These are phyloP conservation scores for Parasitella parasitica DNA, from an alignment of 371 early-diverging fungal genomes.

Conservation along the genomic window DNA sequence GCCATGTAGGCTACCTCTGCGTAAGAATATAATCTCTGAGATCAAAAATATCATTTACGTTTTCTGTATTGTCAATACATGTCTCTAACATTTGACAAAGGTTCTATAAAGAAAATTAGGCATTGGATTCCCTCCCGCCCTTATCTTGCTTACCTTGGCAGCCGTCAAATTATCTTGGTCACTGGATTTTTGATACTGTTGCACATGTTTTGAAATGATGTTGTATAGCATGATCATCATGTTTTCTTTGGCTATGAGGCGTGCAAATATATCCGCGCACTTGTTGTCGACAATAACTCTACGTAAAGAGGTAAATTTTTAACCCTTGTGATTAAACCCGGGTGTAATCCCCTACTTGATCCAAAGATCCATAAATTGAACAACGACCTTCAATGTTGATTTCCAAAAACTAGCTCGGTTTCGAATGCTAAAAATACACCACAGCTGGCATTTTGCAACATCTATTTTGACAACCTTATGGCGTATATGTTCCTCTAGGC, in stretches of 20 bases:
- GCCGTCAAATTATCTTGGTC: neutral
- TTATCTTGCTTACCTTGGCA: neutral
- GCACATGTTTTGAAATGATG: slow-evolving; percentile 14
- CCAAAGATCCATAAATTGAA: slow-evolving; percentile 39
- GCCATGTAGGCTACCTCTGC: neutral
- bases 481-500: neutral
- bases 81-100: neutral
- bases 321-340: neutral
- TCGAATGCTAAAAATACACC: slow-evolving; percentile 14
- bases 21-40: neutral
- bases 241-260: slow-evolving; percentile 12
- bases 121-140: neutral
- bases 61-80: neutral
- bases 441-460: slow-evolving; percentile 8
- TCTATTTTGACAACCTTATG: neutral
- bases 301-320: neutral
- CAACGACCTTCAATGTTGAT: slow-evolving; percentile 25
- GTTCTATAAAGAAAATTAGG: neutral
- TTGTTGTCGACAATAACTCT: slow-evolving; percentile 18
- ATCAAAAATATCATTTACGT: neutral
- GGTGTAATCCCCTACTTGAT: slow-evolving; percentile 16
- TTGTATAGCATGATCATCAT: slow-evolving; percentile 1
- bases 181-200: neutral
- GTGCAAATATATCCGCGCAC: slow-evolving; percentile 7
- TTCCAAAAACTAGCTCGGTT: slow-evolving; percentile 17